Evolutionary conservation across 2,329 filamentous ascomycete species (phyloP), one percentile per base, ranked within the genome.

Genomic region (Akanthomyces uredinophilus): DNA sequence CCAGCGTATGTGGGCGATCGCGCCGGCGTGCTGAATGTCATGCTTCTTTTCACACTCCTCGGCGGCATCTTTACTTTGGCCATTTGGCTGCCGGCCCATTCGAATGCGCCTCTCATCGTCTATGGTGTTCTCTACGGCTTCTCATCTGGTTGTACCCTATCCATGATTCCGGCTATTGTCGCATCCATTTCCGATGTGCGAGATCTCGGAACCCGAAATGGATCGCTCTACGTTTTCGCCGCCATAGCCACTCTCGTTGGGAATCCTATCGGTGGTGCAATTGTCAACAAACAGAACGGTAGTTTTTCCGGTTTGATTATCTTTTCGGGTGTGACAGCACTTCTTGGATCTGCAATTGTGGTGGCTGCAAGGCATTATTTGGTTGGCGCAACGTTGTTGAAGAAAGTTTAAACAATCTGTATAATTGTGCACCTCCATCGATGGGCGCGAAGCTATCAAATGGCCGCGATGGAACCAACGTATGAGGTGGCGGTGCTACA

Each of bases 11-110:
- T 49, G 8, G 54, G 54, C 10, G 54, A 58, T 39, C 29, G 14
- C 8, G 29, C 22, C 14, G 54, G 54, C 20, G 76, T 89, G 29
- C 75, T 89, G 69, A 91, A 90, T 71, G 86, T 82, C 37, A 77
- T 86, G 39, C 84, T 87, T 3, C 66, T 84, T 18, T 65, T 83
- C 6, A 85, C 84, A 1, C 64, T 88, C 8, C 67, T 86, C 0
- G 85, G 85, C 1, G 85, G 82, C 68, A 75, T 81, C 66, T 68
- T 87, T 22, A 58, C 54, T 5, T 18, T 58, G 22, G 54, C 54
- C 20, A 29, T 58, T 6, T 58, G 54, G 54, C 54, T 58, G 14
- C 54, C 54, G n/a, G 41, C 24, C 37, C 37, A 39, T 39, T 39
- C 37, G 4, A 39, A 39, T 16, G 37, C 37, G 14, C 37, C 37